Evolutionary conservation across 352 stramenopile genomes (phyloP), one percentile per base, ranked within the genome.

Genomic region (Phytophthora meadii): DNA sequence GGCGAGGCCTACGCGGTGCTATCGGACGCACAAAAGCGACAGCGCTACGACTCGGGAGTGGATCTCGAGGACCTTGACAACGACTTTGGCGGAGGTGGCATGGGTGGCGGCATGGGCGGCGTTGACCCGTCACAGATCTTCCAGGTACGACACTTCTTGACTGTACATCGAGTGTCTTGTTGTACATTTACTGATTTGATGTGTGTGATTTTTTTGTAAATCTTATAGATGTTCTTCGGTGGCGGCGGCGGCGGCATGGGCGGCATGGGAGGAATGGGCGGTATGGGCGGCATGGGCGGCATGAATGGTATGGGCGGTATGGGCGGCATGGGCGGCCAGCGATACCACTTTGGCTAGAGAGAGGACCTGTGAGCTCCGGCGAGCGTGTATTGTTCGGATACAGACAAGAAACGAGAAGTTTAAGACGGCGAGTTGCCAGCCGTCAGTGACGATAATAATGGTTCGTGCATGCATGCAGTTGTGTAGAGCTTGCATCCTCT

Each of bases 1-100:
- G 95, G 89, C 22, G 90, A 98, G 63, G 96, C 97, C 0, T 99
- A 99, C 74, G 91, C 96, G 11, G 93, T 99, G 39, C 80, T 99
- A 8, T 97, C 90, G 46, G 90, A 99, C 71, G 75, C 92, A 45
- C 87, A 98, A 52, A 97, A 97, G 72, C 88, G 96, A 64, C 74
- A 88, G 58, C 87, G 94, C 39, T 99, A 99, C 78, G 97, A 99
- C 83, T 89, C 87, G 4, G 95, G 95, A 19, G 88, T 98, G 52
- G 91, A 98, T 61, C 69, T 97, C n/a, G 92, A 98, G 68, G 93
- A 98, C 59, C 77, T 98, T 25, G 93, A 98, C 59, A 95, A 88
- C 61, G 89, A 93, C 75, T 92, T 90, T 68, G 83, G 80, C 34
- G 69, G 66, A 55, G 66, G 74, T 54, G 86, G 87, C 46, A 95